phyloP scores from a whole-genome alignment of 2,329 filamentous ascomycete genomes.

The Scopulariopsis brevicaulis region DNA sequence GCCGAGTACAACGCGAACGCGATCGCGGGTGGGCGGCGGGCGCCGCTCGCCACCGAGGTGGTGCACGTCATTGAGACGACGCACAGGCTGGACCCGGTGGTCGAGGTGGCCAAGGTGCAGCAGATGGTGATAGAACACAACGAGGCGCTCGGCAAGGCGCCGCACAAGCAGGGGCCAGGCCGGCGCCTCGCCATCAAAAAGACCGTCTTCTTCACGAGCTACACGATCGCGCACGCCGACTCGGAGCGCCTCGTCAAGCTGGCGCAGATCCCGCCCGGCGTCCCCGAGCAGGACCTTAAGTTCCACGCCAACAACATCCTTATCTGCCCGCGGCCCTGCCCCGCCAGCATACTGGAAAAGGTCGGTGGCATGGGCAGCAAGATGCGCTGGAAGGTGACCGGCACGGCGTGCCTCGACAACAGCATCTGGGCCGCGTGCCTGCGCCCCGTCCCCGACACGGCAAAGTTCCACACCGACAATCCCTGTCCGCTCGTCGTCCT shows the following conservation, averaged over 20 bases:
- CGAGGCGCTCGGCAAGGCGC: constrained; percentile 28
- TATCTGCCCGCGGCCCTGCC: constrained; percentile 70
- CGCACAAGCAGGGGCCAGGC: background rate
- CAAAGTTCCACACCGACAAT: constrained; percentile 69
- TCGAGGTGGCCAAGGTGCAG: constrained; percentile 76
- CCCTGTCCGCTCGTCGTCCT: constrained; percentile 70
- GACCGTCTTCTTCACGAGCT: constrained; percentile 84
- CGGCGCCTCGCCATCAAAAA: constrained; percentile 61
- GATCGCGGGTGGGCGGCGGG: constrained; percentile 25
- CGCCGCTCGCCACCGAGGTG: constrained; percentile 66
- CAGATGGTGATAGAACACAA: constrained; percentile 87
- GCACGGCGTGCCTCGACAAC: constrained; percentile 63
- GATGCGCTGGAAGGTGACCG: constrained; percentile 74
- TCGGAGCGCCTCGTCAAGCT: constrained; percentile 61
- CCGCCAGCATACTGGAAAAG: constrained; percentile 62
- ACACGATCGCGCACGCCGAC: constrained; percentile 66
- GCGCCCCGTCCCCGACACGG: constrained; percentile 55
- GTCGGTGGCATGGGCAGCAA: constrained; percentile 80
- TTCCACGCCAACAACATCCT: constrained; percentile 83
- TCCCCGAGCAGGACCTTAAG: constrained; percentile 61
- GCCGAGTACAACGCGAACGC: constrained; percentile 52
- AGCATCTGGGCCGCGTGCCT: constrained; percentile 81
- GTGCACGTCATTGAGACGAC: constrained; percentile 73
- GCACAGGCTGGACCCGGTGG: constrained; percentile 62
- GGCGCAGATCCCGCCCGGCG: constrained; percentile 49